Percentiles rank a stretch among this genome's conserved stretches.
phyloP scores from a whole-genome alignment of 2,329 filamentous ascomycete species.

The Beauveria pseudobassiana region DNA sequence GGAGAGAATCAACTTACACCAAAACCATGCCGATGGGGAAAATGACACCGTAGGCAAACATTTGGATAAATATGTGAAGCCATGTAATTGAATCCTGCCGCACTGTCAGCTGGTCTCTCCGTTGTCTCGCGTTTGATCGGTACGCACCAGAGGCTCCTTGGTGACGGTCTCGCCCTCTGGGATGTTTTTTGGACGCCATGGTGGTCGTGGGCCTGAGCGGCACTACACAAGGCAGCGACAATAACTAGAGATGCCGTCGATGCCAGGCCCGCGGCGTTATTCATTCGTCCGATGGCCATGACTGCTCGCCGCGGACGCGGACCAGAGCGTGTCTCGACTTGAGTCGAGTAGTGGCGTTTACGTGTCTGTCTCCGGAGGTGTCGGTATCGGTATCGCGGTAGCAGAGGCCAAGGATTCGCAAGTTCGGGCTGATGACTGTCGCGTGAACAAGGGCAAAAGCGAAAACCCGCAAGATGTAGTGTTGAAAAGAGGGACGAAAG shows the following conservation, averaged over 20 bases:
- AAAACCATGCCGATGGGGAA: constrained; percentile 94
- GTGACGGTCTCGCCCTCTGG: constrained; percentile 63
- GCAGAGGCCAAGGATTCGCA: background rate
- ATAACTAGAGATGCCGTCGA: background rate
- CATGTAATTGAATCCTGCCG: constrained; percentile 73
- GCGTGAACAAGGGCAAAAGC: background rate
- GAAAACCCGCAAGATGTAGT: background rate
- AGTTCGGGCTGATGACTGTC: background rate
- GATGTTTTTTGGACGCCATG: constrained; percentile 41
- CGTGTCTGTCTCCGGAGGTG: background rate
- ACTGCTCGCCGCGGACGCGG: background rate
- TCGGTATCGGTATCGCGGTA: background rate
- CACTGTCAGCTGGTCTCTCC: constrained; percentile 23
- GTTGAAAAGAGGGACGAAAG: background rate
- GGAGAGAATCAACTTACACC: constrained; percentile 48
- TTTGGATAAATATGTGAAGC: constrained; percentile 87
- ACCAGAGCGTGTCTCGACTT: background rate
- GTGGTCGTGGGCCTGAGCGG: constrained; percentile 40
- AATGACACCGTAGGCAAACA: constrained; percentile 79
- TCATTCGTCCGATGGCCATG: background rate
- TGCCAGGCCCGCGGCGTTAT: background rate
- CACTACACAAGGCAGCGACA: constrained; percentile 14
- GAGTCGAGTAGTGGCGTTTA: too few species aligned
- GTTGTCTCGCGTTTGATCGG: background rate
- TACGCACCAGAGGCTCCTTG: constrained; percentile 62